phyloP scores from a whole-genome alignment of 306 rosid genomes.

The Senna siamea region DNA sequence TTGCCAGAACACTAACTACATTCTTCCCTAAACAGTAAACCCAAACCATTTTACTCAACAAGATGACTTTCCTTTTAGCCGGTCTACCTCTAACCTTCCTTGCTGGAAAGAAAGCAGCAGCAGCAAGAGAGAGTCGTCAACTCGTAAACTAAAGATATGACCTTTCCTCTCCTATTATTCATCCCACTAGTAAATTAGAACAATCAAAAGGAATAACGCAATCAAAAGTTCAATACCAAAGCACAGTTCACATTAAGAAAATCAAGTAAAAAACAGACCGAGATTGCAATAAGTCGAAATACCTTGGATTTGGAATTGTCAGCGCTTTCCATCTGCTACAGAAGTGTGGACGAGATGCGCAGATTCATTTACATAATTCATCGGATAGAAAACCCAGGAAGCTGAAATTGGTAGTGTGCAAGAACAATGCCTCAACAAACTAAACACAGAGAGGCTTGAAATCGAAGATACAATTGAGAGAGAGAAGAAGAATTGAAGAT shows the following conservation, averaged over 20 bases:
- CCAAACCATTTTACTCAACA: neutral
- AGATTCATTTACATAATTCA: slow-evolving; percentile 42
- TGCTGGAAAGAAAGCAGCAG: neutral
- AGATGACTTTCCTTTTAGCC: neutral
- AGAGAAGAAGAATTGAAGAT: neutral
- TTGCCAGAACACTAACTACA: slow-evolving; percentile 19
- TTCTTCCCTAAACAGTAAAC: neutral
- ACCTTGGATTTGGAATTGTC: slow-evolving; percentile 48
- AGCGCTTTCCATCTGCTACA: slow-evolving; percentile 52
- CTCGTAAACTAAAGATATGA: neutral
- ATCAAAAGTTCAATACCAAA: neutral
- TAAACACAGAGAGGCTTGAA: neutral
- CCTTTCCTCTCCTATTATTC: too few species aligned
- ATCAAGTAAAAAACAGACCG: too few species aligned
- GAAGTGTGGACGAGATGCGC: slow-evolving; percentile 31
- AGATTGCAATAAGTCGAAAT: too few species aligned
- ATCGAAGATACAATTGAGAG: neutral
- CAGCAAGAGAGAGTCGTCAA: neutral
- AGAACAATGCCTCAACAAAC: slow-evolving; percentile 29
- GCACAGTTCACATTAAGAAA: neutral
- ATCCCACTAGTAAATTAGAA: neutral
- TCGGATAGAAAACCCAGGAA: slow-evolving; percentile 31
- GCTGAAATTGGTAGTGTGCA: neutral
- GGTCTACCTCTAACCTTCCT: slow-evolving; percentile 7
- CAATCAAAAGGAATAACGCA: neutral